These are phyloP conservation scores for Oryza punctata DNA, from an alignment of 176 grass and related monocot genomes.

Conservation along the genomic window DNA sequence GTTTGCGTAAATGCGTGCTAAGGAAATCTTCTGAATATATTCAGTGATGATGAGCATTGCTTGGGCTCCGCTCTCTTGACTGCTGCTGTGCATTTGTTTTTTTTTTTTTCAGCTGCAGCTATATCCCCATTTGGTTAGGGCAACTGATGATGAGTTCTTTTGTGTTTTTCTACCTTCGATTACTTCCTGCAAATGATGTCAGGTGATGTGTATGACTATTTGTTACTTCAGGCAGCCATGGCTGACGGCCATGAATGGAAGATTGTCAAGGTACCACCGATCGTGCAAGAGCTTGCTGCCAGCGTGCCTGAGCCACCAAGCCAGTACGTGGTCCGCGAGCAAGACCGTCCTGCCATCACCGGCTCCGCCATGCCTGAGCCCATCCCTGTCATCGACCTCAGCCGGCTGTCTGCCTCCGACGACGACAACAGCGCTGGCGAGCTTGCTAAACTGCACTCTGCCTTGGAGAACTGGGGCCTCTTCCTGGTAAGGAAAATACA, in stretches of 20 bases:
- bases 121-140: no score
- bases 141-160: no score
- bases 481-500: constrained; percentile 40
- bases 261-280: not conserved
- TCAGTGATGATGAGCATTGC: no score
- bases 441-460: constrained; percentile 28
- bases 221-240: not conserved
- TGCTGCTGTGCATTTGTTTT: no score
- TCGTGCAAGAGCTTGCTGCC: constrained; percentile 26
- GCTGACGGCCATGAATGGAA: not conserved
- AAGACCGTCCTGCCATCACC: not conserved
- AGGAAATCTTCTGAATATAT: no score
- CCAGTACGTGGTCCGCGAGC: constrained; percentile 25
- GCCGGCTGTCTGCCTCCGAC: constrained; percentile 2
- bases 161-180: no score
- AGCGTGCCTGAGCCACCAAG: not conserved
- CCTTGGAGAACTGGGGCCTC: constrained; percentile 46
- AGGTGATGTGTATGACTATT: no score
- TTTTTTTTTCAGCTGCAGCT: no score
- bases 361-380: not conserved
- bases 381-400: constrained; percentile 45
- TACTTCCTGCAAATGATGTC: no score
- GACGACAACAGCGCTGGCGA: constrained; percentile 11
- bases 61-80: no score
- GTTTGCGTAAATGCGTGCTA: no score